phyloP scores from a whole-genome alignment of 2,329 filamentous ascomycete species.

The Apiospora rasikravindrae region DNA sequence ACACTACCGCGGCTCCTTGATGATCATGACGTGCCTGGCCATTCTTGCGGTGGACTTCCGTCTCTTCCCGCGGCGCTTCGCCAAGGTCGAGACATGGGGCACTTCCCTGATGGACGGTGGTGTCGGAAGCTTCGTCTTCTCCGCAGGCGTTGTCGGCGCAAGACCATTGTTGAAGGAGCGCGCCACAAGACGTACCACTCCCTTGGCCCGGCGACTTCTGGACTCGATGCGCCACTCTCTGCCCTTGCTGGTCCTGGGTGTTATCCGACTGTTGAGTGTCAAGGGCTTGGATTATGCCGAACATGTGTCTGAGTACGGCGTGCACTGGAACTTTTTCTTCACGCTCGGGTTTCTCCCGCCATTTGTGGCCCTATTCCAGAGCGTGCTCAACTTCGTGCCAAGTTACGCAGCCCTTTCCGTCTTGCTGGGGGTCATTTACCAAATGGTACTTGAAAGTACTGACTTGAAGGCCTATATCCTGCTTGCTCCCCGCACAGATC shows the following conservation, averaged over 20 bases:
- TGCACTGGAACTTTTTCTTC: conserved; percentile 99
- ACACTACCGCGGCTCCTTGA: conserved; percentile 87
- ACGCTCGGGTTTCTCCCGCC: conserved; percentile 88
- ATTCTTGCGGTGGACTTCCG: conserved; percentile 97
- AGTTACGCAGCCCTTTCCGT: conserved; percentile 80
- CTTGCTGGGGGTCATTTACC: conserved; percentile 71
- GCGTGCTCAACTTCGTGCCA: conserved; percentile 70
- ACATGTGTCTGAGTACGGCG: conserved; percentile 95
- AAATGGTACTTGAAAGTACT: conserved; percentile 77
- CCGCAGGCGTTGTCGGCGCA: conserved; percentile 87
- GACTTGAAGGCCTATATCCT: conserved; percentile 83
- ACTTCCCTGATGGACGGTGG: conserved; percentile 99
- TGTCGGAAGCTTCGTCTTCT: conserved; percentile 97
- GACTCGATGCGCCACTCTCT: conserved; percentile 79
- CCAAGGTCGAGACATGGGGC: conserved; percentile 99
- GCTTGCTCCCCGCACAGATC: conserved; percentile 75
- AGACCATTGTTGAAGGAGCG: conserved; percentile 77
- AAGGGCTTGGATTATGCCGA: conserved; percentile 96
- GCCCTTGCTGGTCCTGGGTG: conserved; percentile 79
- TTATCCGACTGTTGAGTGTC: conserved; percentile 83
- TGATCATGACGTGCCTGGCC: conserved; percentile 85
- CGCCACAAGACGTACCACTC: conserved; percentile 52
- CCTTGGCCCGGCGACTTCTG: conserved; percentile 64
- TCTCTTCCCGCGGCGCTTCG: conserved; percentile 91
- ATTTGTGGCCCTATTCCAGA: conserved; percentile 84